Percentiles rank a stretch among this genome's conserved stretches.
Conservation (phyloP, 768 basidiomycete species). For the Astraeus odoratus region DNA sequence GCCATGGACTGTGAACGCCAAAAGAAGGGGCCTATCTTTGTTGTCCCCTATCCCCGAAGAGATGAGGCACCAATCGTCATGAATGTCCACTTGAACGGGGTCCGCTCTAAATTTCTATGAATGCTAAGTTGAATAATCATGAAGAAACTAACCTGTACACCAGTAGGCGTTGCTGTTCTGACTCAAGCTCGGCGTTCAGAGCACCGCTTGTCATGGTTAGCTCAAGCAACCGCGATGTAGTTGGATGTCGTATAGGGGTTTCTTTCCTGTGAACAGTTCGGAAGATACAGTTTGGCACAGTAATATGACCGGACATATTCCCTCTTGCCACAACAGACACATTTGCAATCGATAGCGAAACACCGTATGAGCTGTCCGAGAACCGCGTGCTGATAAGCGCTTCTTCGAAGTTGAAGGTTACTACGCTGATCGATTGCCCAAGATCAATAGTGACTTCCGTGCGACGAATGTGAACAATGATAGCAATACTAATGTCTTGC, state of each 20-base stretch:
- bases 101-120: conserved; percentile 49
- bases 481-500: conserved; percentile 49
- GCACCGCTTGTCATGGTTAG: conserved; percentile 69
- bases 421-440: conserved; percentile 74
- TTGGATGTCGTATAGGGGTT: conserved; percentile 24
- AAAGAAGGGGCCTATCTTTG: conserved; percentile 47
- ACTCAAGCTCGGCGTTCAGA: conserved; percentile 59
- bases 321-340: conserved; percentile 53
- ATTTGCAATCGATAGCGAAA: conserved; percentile 60
- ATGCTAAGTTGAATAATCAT: background rate
- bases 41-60: conserved; percentile 32
- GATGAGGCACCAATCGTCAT: conserved; percentile 73
- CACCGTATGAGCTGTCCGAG: conserved; percentile 51
- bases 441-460: conserved; percentile 76
- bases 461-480: conserved; percentile 66
- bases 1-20: conserved; percentile 73
- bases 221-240: conserved; percentile 54
- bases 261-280: conserved; percentile 58
- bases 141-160: conserved; percentile 58
- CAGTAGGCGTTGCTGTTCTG: conserved; percentile 68
- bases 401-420: conserved; percentile 58
- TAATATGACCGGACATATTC: conserved; percentile 62
- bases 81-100: conserved; percentile 66
- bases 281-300: conserved; percentile 67
- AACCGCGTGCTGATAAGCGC: conserved; percentile 61